phyloP scores from a whole-genome alignment of 202 grass and related monocot genomes.

The Bolboschoenoplectus hybrid region DNA sequence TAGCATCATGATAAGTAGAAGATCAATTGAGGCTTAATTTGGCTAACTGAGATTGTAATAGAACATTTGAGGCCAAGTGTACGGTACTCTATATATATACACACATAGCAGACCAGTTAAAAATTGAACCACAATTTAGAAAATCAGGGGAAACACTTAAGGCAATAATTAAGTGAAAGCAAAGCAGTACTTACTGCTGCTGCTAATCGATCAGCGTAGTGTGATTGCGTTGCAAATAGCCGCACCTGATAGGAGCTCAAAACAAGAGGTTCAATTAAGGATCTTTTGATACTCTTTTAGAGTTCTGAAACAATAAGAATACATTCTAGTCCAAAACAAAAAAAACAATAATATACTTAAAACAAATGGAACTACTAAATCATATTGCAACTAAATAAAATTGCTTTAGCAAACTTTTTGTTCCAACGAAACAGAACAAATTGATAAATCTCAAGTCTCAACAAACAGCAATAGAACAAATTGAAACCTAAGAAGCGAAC shows the following conservation, averaged over 20 bases:
- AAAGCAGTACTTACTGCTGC: conserved; percentile 58
- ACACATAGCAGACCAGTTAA: background rate
- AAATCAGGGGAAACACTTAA: background rate
- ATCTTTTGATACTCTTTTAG: background rate
- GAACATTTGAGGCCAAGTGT: background rate
- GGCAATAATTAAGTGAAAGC: background rate
- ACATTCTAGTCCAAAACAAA: background rate
- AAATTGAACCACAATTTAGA: background rate
- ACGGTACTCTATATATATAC: background rate
- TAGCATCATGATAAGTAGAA: background rate
- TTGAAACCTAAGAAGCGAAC: background rate
- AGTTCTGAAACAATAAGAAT: background rate
- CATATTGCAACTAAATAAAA: background rate
- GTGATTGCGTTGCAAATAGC: conserved; percentile 78
- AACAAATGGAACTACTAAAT: conserved; percentile 16
- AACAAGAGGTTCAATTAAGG: background rate
- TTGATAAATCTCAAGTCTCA: no score
- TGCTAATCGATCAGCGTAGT: conserved; percentile 70
- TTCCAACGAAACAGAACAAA: background rate
- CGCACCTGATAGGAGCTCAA: conserved; percentile 53
- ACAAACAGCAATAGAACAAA: conserved; percentile 14
- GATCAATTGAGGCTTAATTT: background rate
- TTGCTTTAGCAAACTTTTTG: background rate
- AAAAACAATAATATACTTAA: background rate
- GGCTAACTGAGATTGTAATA: background rate